Conservation (phyloP, 169 alveolate species). For the Plasmodium malariae region DNA sequence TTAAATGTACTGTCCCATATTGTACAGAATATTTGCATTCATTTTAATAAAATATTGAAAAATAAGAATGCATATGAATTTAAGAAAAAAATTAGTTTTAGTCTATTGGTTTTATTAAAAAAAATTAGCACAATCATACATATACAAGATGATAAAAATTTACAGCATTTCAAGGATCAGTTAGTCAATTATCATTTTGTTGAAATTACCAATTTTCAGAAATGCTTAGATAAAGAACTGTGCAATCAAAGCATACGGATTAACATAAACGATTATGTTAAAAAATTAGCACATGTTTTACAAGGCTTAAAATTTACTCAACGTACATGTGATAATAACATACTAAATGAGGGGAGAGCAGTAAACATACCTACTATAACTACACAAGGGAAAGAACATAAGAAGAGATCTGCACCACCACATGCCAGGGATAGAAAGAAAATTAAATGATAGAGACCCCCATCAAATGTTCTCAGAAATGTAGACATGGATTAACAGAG, state of each 20-base stretch:
- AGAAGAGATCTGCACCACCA: too few species aligned
- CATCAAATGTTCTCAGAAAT: too few species aligned
- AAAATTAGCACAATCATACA: background rate
- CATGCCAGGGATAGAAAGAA: too few species aligned
- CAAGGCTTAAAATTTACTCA: background rate
- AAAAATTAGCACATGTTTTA: constrained; percentile 7
- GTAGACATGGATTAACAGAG: too few species aligned
- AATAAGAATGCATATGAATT: constrained; percentile 43
- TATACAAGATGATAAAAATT: constrained; percentile 21
- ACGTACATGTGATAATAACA: too few species aligned
- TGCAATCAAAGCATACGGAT: constrained; percentile 27
- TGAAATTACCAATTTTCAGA: constrained; percentile 15
- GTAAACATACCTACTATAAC: too few species aligned
- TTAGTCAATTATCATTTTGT: background rate
- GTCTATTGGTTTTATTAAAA: constrained; percentile 30
- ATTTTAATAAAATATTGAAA: constrained; percentile 14
- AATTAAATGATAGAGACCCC: too few species aligned
- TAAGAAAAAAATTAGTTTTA: constrained; percentile 36
- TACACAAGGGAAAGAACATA: too few species aligned
- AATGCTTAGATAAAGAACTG: constrained; percentile 27
- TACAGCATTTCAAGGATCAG: constrained; percentile 25
- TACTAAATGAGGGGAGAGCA: too few species aligned
- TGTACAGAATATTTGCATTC: constrained; percentile 14
- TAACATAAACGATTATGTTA: constrained; percentile 37
- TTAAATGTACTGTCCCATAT: constrained; percentile 37